Base-by-base conservation (phyloP, 345 rosid species). In the Moricandia moricandioides region DNA sequence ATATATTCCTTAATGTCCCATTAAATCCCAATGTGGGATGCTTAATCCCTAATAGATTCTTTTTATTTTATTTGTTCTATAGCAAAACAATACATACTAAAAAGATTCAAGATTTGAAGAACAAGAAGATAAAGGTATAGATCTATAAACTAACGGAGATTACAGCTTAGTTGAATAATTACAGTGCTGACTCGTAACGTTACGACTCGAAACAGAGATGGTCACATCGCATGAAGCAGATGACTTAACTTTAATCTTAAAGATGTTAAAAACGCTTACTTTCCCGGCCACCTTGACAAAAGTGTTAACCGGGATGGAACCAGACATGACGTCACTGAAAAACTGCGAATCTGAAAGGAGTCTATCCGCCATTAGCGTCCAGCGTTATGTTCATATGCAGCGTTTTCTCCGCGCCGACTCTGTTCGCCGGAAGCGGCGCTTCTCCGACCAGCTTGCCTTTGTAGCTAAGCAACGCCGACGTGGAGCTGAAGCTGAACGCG, bases 341-440 rank as follows among this genome's bases (percentile, higher is more conserved):
- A 84, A 62, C 63, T 82, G 71, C 0, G 92, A 58, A 37, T 85
- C 70, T 0, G 86, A 70, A 4, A 90, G 39, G 40, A 92, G 30
- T 0, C 91, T 84, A 81, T 90, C 87, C 59, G 90, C 99, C 87
- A 89, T 35, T 9, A 95, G 2, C 1, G 84, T 89, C 6, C 6
- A 89, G 77, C 0, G 85, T 85, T 16, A 95, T 0, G 70, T 89
- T 89, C 88, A 92, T 73, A 6, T 54, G 39, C 13, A 58, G 49
- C 10, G 88, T 88, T 37, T 67, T 29, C 60, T 77, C 85, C 9
- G 97, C 63, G 14, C 72, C 70, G 33, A 95, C 81, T 71, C 79
- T 58, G 0, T 80, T 86, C 0, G 89, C 92, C 0, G 94, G 87
- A 21, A 95, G 79, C 0, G 98, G 94, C 2, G 78, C 92, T 49